These are phyloP conservation scores for Paraphaeosphaeria sporulosa DNA, from an alignment of 2,329 filamentous ascomycete species.

Conservation along the genomic window DNA sequence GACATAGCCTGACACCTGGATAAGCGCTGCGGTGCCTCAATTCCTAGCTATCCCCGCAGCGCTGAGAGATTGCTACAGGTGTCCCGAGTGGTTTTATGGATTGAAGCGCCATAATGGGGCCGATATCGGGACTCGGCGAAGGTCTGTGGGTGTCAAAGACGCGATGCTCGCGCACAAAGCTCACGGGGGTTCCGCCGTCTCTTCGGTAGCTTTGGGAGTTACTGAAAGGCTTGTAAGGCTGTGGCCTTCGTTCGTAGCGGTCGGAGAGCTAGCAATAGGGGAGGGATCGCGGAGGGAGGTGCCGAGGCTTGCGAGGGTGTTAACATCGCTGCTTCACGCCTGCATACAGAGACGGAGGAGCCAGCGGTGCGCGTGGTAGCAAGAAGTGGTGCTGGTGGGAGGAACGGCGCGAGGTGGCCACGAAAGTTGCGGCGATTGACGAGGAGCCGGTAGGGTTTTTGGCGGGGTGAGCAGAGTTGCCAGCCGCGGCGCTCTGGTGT, in stretches of 20 bases:
- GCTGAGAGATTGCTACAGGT: no score
- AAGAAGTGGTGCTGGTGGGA: not conserved
- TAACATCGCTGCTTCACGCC: not conserved
- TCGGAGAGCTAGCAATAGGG: not conserved
- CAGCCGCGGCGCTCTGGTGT: not conserved
- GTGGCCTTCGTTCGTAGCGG: not conserved
- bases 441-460: not conserved
- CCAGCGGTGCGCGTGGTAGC: not conserved
- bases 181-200: not conserved
- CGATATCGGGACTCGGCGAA: not conserved
- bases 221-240: not conserved
- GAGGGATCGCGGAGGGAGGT: not conserved
- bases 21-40: no score
- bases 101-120: not conserved
- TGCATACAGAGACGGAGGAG: not conserved
- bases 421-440: not conserved
- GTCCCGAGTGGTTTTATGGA: no score
- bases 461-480: not conserved
- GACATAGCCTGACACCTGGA: no score
- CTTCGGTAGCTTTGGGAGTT: not conserved
- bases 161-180: not conserved
- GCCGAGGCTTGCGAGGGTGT: not conserved
- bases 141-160: not conserved
- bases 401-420: not conserved
- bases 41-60: not conserved